These are phyloP conservation scores for Anthoceros angustus DNA, from an alignment of 225 moss, liverwort and hornwort species.

Conservation along the genomic window DNA sequence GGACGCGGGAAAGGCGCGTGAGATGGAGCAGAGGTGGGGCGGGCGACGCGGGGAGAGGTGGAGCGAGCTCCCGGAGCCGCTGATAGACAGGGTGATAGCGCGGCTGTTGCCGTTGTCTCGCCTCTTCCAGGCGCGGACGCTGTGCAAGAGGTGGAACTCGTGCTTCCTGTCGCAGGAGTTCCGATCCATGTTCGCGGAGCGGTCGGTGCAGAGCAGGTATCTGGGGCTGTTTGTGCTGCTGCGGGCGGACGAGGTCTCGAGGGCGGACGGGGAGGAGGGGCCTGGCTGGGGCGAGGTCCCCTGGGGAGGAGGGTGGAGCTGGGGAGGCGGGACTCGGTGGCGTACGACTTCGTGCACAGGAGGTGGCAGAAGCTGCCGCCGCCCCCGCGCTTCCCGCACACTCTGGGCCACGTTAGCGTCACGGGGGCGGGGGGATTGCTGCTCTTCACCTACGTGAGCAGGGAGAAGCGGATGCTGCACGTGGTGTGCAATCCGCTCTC, in stretches of 20 bases:
- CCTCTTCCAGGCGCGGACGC: constrained; percentile 6
- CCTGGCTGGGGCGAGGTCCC: neutral
- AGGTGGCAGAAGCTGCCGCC: constrained; percentile 1
- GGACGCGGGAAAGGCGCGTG: neutral
- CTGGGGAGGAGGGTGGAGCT: no score
- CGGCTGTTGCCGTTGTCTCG: constrained; percentile 8
- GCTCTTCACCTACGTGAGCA: neutral
- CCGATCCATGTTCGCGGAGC: constrained; percentile 1
- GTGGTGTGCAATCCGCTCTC: constrained; percentile 4
- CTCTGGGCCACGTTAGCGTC: neutral
- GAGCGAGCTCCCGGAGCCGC: constrained; percentile 6
- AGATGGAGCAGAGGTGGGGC: neutral
- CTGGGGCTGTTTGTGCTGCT: constrained; percentile 4
- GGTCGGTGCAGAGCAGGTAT: neutral
- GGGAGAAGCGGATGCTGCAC: constrained; percentile 3
- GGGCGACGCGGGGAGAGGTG: neutral
- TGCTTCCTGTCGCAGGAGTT: constrained; percentile 11
- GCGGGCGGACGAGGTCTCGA: neutral
- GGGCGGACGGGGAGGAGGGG: neutral
- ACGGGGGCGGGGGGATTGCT: neutral
- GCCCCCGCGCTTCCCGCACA: neutral
- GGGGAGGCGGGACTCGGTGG: neutral
- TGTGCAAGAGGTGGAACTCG: constrained; percentile 16
- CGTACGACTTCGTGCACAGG: neutral
- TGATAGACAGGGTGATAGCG: constrained; percentile 10